Conservation (phyloP, 106 monocot species). For the Alisma plantagoaquatica region DNA sequence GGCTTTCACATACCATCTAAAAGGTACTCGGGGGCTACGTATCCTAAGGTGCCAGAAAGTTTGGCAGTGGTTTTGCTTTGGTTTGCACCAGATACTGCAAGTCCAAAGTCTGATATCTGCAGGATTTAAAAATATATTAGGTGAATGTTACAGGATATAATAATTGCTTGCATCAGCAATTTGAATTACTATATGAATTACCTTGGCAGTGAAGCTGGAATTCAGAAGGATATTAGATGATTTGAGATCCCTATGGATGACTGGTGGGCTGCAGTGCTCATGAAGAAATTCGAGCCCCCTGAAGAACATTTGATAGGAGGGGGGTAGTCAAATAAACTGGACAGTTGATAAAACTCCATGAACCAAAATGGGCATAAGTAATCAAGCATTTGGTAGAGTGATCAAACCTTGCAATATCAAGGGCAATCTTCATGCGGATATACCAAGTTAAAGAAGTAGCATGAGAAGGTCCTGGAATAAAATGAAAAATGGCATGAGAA, state of each 20-base stretch:
- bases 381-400: not conserved
- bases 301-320: not conserved
- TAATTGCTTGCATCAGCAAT: no score
- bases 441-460: conserved; percentile 71
- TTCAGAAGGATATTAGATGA: conserved; percentile 95
- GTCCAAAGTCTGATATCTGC: conserved; percentile 91
- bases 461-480: conserved; percentile 45
- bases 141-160: not conserved
- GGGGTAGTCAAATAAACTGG: not conserved
- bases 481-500: not conserved
- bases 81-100: conserved; percentile 48
- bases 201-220: conserved; percentile 84
- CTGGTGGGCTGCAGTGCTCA: conserved; percentile 63
- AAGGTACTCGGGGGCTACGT: conserved; percentile 85
- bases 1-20: conserved; percentile 47
- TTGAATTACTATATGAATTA: not conserved
- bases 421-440: conserved; percentile 93
- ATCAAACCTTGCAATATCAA: conserved; percentile 76
- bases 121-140: conserved; percentile 1
- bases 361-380: not conserved
- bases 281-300: conserved; percentile 97
- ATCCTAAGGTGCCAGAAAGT: conserved; percentile 60
- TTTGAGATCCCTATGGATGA: conserved; percentile 92
- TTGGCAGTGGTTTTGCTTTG: conserved; percentile 43
- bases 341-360: not conserved